Percentiles rank a stretch among this genome's conserved stretches.
Conservation (phyloP, 1,284 basidiomycete species). For the Vanrija humicola region DNA sequence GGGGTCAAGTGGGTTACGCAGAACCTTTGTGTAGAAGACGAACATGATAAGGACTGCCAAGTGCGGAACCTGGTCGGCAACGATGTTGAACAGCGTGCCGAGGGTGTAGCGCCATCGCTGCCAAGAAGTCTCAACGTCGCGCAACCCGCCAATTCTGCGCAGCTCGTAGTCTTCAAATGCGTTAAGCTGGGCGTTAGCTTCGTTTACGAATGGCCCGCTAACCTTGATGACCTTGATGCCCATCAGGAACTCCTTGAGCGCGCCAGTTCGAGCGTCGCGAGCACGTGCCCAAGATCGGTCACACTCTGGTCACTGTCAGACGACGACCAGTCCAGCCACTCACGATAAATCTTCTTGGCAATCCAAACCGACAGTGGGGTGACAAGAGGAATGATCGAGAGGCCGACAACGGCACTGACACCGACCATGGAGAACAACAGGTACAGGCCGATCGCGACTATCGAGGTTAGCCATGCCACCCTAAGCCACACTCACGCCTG, state of each 20-base stretch:
- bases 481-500: slow-evolving; percentile 24
- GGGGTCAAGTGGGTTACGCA: slow-evolving; percentile 33
- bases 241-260: slow-evolving; percentile 43
- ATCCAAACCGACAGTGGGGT: slow-evolving; percentile 31
- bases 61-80: slow-evolving; percentile 37
- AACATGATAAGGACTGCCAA: slow-evolving; percentile 41
- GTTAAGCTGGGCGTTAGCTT: slow-evolving; percentile 33
- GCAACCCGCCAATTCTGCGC: slow-evolving; percentile 25
- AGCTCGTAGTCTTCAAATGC: slow-evolving; percentile 43
- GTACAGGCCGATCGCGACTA: slow-evolving; percentile 36
- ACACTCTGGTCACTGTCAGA: slow-evolving; percentile 23
- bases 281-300: slow-evolving; percentile 37
- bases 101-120: slow-evolving; percentile 47
- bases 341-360: slow-evolving; percentile 37
- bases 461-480: neutral
- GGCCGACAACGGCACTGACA: slow-evolving; percentile 38
- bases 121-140: slow-evolving; percentile 42
- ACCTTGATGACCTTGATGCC: slow-evolving; percentile 49
- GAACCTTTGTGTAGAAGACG: slow-evolving; percentile 40
- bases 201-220: neutral
- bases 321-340: slow-evolving; percentile 4
- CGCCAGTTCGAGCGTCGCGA: slow-evolving; percentile 39
- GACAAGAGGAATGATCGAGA: slow-evolving; percentile 36
- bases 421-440: slow-evolving; percentile 46
- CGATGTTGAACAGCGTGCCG: slow-evolving; percentile 47